Base-by-base conservation (phyloP, 176 grass and related monocot species). In the Lolium multiflorum region DNA sequence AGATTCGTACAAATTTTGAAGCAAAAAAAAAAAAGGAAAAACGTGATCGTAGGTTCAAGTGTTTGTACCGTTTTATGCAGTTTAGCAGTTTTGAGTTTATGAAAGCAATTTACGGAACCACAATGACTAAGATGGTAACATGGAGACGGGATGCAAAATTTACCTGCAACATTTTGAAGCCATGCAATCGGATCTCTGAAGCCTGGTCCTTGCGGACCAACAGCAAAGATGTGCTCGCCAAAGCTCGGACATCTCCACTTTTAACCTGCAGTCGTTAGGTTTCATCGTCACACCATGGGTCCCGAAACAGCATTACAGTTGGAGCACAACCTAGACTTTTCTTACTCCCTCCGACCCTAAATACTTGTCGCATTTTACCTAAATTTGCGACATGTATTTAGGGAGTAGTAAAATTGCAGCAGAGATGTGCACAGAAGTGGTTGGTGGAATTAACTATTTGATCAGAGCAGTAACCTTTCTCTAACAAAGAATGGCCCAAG, bases 151-250 rank as follows among this genome's bases (percentile, higher is more conserved):
- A 52, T 57, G 69, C 21, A 83, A 90, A 50, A 10, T 74, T 72
- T n/a, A 98, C 97, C 94, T 98, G 97, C 82, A 98, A 85, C 94
- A 98, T 91, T 81, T 98, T 98, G 78, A 98, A 98, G 43, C 93
- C 97, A 59, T 98, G 97, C 60, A 98, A 57, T 76, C 97, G 88
- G 59, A 96, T 95, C 85, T 94, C 92, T 67, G 92, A 92, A 47
- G 94, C 78, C 88, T 92, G 94, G 54, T 96, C 89, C 82, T 89
- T 92, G 58, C 69, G 86, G n/a, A 98, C 90, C 88, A 98, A 95
- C 83, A 94, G 71, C 86, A 98, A 91, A 68, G 93, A 96, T 81
- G 87, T 90, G 59, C 89, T 94, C 12, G 92, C 97, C 74, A 98
- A 81, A 71, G 88, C 82, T 64, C 87, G 91, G 47, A 92, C 67